Conservation (phyloP, 768 basidiomycete genomes). For the Tephrocybe sp. region DNA sequence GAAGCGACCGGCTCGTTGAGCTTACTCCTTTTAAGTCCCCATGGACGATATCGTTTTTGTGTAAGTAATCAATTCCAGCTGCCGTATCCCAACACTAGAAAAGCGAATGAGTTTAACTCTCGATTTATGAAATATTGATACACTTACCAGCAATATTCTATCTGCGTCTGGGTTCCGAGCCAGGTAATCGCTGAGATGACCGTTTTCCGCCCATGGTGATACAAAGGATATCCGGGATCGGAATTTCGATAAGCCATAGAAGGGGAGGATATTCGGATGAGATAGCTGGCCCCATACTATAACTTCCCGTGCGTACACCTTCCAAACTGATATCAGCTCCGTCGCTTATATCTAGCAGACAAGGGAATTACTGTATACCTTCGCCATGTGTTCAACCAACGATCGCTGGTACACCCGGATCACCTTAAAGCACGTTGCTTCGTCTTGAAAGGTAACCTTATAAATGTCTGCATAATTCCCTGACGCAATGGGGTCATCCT, state of each 20-base stretch:
- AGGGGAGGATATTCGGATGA: constrained; percentile 30
- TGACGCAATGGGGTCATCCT: background rate
- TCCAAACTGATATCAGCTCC: background rate
- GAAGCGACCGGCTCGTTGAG: background rate
- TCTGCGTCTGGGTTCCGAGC: constrained; percentile 18
- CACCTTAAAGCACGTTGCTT: constrained; percentile 8
- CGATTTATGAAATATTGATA: too few relatives aligned
- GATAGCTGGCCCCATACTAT: constrained; percentile 30
- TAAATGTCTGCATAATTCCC: constrained; percentile 13
- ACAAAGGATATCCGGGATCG: constrained; percentile 27
- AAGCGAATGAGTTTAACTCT: too few relatives aligned
- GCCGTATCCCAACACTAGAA: constrained; percentile 23
- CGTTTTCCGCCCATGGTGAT: constrained; percentile 27
- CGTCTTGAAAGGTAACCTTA: background rate
- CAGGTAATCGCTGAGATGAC: constrained; percentile 30
- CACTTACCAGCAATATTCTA: constrained; percentile 31
- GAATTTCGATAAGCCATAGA: constrained; percentile 26
- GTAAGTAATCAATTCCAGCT: constrained; percentile 27
- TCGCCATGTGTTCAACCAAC: constrained; percentile 2
- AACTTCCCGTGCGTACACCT: constrained; percentile 17
- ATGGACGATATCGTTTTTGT: constrained; percentile 26
- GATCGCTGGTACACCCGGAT: constrained; percentile 4
- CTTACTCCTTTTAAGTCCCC: constrained; percentile 31
- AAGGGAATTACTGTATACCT: background rate
- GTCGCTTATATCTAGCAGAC: background rate